A percentile compares a stretch with the other conserved stretches of the same genome.
Evolutionary conservation across 805 yeast species (phyloP).

Genomic region (Yarrowia yakushimensis): DNA sequence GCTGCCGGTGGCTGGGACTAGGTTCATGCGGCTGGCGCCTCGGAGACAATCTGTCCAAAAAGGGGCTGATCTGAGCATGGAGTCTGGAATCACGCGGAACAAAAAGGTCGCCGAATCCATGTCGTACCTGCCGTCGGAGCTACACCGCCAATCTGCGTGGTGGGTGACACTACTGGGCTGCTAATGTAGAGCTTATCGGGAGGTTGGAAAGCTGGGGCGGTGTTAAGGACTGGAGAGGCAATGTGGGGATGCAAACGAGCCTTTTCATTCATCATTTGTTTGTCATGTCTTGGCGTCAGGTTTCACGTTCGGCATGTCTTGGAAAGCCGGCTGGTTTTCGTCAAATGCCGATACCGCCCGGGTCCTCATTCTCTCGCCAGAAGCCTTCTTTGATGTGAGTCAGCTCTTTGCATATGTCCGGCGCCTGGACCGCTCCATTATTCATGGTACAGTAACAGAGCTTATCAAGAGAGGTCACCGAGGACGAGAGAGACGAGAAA

Average conservation of each 20-base stretch:
- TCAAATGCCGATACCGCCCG: background rate
- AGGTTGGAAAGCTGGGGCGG: too few relatives aligned
- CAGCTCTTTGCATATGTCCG: conserved; percentile 13
- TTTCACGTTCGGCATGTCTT: background rate
- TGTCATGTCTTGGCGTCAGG: too few relatives aligned
- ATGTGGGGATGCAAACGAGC: too few relatives aligned
- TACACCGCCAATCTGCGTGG: background rate
- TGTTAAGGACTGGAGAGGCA: too few relatives aligned
- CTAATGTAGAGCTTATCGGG: conserved; percentile 7
- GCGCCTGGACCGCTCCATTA: conserved; percentile 22
- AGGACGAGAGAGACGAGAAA: too few relatives aligned
- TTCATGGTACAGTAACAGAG: conserved; percentile 15
- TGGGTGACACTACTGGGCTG: background rate
- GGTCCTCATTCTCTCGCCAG: too few relatives aligned
- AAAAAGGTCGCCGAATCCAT: too few relatives aligned
- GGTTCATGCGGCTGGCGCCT: conserved; percentile 24
- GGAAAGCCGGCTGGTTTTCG: background rate
- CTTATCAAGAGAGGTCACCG: background rate
- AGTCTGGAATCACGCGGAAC: too few relatives aligned
- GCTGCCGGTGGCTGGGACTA: conserved; percentile 1
- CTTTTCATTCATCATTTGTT: too few relatives aligned
- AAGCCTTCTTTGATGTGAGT: background rate
- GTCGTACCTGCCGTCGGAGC: too few relatives aligned
- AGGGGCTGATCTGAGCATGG: too few relatives aligned
- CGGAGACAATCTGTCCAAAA: conserved; percentile 9